phyloP scores from a whole-genome alignment of 306 rosid genomes.

The Vachellia pachyceras region DNA sequence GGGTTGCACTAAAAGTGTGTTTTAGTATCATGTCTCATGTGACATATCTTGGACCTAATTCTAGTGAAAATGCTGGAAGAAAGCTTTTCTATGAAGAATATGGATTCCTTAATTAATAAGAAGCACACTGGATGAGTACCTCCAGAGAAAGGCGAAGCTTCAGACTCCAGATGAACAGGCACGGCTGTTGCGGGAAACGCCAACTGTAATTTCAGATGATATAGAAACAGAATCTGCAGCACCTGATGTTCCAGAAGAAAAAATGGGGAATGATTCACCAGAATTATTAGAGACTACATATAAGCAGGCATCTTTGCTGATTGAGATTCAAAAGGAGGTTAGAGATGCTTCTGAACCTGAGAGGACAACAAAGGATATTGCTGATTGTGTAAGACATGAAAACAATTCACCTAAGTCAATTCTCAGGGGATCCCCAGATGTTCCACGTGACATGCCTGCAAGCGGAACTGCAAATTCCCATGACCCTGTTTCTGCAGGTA shows the following conservation, averaged over 20 bases:
- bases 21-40: constrained; percentile 12
- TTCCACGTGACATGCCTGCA: constrained; percentile 44
- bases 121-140: constrained; percentile 68
- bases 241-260: constrained; percentile 46
- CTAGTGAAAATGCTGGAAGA: constrained; percentile 15
- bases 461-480: constrained; percentile 36
- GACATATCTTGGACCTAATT: constrained; percentile 21
- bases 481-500: constrained; percentile 57
- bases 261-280: constrained; percentile 34
- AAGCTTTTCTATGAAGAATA: constrained; percentile 6
- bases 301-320: constrained; percentile 49
- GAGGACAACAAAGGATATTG: constrained; percentile 35
- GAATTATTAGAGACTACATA: constrained; percentile 50
- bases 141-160: constrained; percentile 72
- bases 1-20: constrained; percentile 14
- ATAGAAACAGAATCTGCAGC: constrained; percentile 50
- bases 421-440: constrained; percentile 46
- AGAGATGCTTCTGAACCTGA: constrained; percentile 43
- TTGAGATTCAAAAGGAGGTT: constrained; percentile 53
- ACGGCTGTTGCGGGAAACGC: constrained; percentile 66
- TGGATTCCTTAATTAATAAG: constrained; percentile 60
- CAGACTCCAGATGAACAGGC: constrained; percentile 67
- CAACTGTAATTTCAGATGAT: constrained; percentile 67
- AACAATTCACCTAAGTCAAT: constrained; percentile 51
- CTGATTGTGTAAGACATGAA: constrained; percentile 44